phyloP scores from a whole-genome alignment of 208 protist species.

The Jaenimonas drosophilae region DNA sequence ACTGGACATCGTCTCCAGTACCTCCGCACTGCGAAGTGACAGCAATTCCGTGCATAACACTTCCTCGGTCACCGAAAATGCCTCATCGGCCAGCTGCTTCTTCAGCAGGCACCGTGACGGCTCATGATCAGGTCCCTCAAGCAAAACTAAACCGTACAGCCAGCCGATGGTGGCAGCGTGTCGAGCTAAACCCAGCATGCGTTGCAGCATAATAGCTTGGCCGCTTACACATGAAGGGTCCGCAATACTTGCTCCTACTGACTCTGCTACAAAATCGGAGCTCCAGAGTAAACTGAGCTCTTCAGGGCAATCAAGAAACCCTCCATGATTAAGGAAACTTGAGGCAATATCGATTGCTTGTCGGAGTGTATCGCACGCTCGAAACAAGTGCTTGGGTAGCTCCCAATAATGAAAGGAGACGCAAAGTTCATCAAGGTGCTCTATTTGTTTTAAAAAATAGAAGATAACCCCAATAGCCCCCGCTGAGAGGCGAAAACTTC shows the following conservation, averaged over 20 bases:
- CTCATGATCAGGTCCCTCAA: conserved; percentile 7
- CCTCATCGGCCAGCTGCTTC: conserved; percentile 23
- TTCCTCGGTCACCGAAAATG: conserved; percentile 17
- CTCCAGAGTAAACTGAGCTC: too few species aligned
- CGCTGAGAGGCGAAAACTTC: conserved; percentile 16
- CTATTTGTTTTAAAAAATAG: conserved; percentile 15
- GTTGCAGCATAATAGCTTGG: conserved; percentile 38
- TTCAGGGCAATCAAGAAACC: conserved; percentile 4
- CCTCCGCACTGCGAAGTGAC: conserved; percentile 4
- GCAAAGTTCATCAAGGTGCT: conserved; percentile 21
- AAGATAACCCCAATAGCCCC: conserved; percentile 16
- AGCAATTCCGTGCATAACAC: conserved; percentile 38
- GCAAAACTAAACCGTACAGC: conserved; percentile 36
- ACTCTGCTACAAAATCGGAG: too few species aligned
- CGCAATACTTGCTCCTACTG: too few species aligned
- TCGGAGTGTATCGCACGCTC: too few species aligned
- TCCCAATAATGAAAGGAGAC: conserved; percentile 24
- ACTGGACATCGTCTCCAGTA: conserved; percentile 20
- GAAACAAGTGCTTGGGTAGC: conserved; percentile 20
- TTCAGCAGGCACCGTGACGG: conserved; percentile 18
- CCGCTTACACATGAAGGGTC: too few species aligned
- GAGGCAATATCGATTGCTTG: too few species aligned
- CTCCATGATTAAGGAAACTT: conserved; percentile 1
- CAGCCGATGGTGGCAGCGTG: conserved; percentile 31
- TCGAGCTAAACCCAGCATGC: conserved; percentile 21